Evolutionary conservation across 2,329 filamentous ascomycete genomes (phyloP), one percentile per base, ranked within the genome.

Genomic region (Colletotrichum australisinense): DNA sequence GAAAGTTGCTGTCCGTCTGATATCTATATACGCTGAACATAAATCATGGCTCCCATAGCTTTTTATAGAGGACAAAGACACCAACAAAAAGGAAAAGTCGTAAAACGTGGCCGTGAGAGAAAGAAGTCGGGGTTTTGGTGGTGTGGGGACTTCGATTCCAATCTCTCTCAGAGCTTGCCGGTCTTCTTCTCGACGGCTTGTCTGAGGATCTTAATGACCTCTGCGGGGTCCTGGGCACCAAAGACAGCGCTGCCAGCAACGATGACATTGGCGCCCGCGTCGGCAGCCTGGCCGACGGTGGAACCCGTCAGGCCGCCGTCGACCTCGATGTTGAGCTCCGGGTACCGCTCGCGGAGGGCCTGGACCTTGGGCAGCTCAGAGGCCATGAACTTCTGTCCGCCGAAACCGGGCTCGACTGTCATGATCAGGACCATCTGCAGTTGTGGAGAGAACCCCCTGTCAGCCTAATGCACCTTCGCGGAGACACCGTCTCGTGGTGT

Each of bases 351-450:
- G 73, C 97, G 91, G 77, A 99, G 88, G 52, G 93, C 95, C 76
- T 93, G 85, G 28, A 99, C 97, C 86, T 99, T 99, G 80, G 96
- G 95, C 77, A 99, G 90, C 86, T 98, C 95, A 7, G 94, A 94
- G 14, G 95, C 92, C 95, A 98, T 98, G 88, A 99, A 99, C 81
- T 98, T 98, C 82, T 99, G 97, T 7, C 97, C 97, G 75, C 97
- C 97, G 81, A 99, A 99, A 58, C 97, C 97, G 57, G 97, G 97
- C 84, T 99, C 91, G 56, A 99, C 97, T 1, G 97, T 99, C 97
- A 99, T 99, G 74, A 99, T 90, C 22, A 99, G 91, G 49, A 98
- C 95, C 97, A 99, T 99, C 96, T 98, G 75, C 49, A n/a, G 22
- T 52, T 52, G 63, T 46, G 49, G 42, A 56, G 24, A 32, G 28